phyloP scores from a whole-genome alignment of 208 protist genomes.

The Wallacemonas sp. region DNA sequence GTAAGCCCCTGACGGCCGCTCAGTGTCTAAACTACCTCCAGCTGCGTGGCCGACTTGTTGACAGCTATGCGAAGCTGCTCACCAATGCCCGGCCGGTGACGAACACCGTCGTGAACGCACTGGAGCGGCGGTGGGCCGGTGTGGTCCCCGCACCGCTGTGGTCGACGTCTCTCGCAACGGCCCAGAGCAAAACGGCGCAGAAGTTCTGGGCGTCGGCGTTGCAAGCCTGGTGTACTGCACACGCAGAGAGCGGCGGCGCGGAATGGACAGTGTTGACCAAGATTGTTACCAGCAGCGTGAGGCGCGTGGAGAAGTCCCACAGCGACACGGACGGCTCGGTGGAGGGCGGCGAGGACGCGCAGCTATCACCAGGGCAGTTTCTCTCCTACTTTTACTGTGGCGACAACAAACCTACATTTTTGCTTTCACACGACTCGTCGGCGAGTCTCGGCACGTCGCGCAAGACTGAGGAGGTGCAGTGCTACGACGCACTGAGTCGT shows the following conservation, averaged over 20 bases:
- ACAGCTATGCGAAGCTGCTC: constrained; percentile 29
- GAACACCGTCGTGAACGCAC: neutral
- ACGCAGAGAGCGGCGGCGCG: neutral
- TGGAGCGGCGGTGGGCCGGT: constrained; percentile 18
- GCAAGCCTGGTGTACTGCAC: neutral
- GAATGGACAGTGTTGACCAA: neutral
- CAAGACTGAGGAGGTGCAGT: neutral
- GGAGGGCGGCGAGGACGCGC: neutral
- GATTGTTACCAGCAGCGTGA: neutral
- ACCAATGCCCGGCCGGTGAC: neutral
- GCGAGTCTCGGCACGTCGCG: neutral
- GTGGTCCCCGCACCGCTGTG: constrained; percentile 22
- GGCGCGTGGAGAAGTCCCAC: neutral
- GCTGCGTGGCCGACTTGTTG: constrained; percentile 21
- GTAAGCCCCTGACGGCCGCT: constrained; percentile 29
- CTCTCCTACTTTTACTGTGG: constrained; percentile 12
- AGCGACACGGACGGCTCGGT: neutral
- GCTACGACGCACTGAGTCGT: neutral
- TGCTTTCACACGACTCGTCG: neutral
- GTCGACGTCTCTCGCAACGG: constrained; percentile 13
- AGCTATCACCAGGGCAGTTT: constrained; percentile 1
- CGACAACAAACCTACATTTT: neutral
- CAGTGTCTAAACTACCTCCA: constrained; percentile 72
- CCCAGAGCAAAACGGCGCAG: neutral
- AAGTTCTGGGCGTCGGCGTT: neutral